phyloP scores from a whole-genome alignment of 1,284 basidiomycete species.

The Rhodotorula sp. region DNA sequence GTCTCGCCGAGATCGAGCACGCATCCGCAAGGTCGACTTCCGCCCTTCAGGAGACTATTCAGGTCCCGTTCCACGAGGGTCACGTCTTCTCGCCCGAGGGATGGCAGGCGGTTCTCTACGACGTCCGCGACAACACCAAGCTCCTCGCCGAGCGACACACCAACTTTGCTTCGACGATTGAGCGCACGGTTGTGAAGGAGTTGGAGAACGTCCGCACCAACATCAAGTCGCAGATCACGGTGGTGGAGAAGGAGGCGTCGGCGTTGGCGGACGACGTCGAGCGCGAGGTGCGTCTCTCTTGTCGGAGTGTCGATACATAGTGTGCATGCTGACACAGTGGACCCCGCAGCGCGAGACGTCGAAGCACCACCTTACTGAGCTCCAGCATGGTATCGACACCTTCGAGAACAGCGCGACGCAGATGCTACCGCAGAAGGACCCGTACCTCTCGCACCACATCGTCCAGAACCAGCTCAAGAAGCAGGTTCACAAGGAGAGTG shows the following conservation, averaged over 20 bases:
- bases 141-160: constrained; percentile 37
- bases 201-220: constrained; percentile 35
- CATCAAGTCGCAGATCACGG: constrained; percentile 39
- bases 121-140: constrained; percentile 39
- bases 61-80: constrained; percentile 42
- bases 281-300: constrained; percentile 29
- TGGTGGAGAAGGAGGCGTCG: constrained; percentile 40
- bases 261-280: constrained; percentile 37
- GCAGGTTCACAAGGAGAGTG: constrained; percentile 42
- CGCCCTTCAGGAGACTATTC: constrained; percentile 37
- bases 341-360: constrained; percentile 21
- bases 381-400: constrained; percentile 38
- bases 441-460: constrained; percentile 41
- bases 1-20: constrained; percentile 36
- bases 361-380: constrained; percentile 31
- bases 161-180: constrained; percentile 33
- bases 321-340: not conserved
- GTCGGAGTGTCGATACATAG: not conserved
- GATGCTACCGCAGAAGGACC: constrained; percentile 44
- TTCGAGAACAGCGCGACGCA: constrained; percentile 35
- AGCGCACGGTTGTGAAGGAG: constrained; percentile 35
- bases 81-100: constrained; percentile 43
- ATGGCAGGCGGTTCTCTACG: constrained; percentile 41
- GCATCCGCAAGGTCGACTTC: constrained; percentile 29
- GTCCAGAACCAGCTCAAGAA: constrained; percentile 41